Base-by-base conservation (phyloP, 2,329 filamentous ascomycete genomes). In the Thermothelomyces thermophilus region DNA sequence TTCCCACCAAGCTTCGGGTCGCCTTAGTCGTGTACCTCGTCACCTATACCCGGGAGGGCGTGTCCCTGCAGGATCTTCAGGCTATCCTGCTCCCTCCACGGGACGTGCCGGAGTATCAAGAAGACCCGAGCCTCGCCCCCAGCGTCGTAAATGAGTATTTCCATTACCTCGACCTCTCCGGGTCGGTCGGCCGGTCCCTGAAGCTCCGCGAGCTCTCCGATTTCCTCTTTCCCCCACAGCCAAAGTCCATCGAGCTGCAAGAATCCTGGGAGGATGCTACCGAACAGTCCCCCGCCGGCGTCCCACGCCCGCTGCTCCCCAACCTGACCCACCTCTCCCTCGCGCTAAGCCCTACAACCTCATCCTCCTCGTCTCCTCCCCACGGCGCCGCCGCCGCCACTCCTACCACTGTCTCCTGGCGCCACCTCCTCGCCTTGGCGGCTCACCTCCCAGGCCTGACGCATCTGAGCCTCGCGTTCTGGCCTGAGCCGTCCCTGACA, bases 271-370 rank as follows among this genome's bases (percentile, higher is more conserved):
- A 82, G 78, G 78, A 82, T 39, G 62, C 65, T 1, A 65, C 65
- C 22, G 36, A 49, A 14, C 17, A 36, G 69, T 14, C 57, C 2
- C 41, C 56, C 1, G 52, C 56, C 0, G 53, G 54, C 62, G 62
- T 65, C 22, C 66, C 68, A 1, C 66, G 61, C 24, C 60, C 63
- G 10, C 62, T 82, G 16, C 64, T 83, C 35, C 78, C 79, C 9
- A 76, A 76, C 52, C 68, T 84, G 11, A 82, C 79, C 0, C 79
- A 82, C 55, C 68, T 84, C 8, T 83, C 79, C 1, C 73, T 84
- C 2, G 77, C 79, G 3, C 57, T 79, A 54, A 13, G 49, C 50
- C 48, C 41, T 3, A 8, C 30, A 3, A 42, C 36, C 30, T 20
- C 20, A 5, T 26, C 24, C 24, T 26, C 24, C 9, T 9, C 24